These are phyloP conservation scores for Thinopyrum elongatum DNA, from an alignment of 176 grass and related monocot genomes.

Conservation along the genomic window DNA sequence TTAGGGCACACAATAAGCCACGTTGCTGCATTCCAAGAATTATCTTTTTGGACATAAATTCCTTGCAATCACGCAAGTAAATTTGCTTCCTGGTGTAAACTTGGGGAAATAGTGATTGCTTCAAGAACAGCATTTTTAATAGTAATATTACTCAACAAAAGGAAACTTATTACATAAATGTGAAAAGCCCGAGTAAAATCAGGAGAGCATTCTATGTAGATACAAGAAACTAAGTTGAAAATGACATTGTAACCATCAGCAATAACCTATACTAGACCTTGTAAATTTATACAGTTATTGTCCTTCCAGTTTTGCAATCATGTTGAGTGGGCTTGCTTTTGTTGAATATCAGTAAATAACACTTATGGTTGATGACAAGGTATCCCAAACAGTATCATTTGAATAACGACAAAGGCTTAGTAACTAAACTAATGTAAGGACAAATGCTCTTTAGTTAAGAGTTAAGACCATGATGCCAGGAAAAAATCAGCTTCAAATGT, in stretches of 20 bases:
- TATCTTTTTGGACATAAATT: neutral
- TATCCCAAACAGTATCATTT: neutral
- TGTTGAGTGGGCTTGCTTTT: neutral
- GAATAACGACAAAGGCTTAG: neutral
- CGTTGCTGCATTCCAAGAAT: neutral
- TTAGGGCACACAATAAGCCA: slow-evolving; percentile 1
- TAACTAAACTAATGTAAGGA: slow-evolving; percentile 6
- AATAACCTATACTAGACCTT: neutral
- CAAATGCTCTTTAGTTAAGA: neutral
- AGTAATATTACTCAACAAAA: neutral
- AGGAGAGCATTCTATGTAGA: neutral
- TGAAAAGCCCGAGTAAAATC: neutral
- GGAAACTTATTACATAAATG: neutral
- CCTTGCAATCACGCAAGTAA: neutral
- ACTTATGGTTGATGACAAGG: neutral
- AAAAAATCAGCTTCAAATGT: slow-evolving; percentile 22
- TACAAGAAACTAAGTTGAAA: slow-evolving; percentile 18
- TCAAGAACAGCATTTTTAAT: neutral
- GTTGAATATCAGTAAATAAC: neutral
- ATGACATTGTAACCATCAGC: slow-evolving; percentile 7
- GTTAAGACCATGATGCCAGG: slow-evolving; percentile 1
- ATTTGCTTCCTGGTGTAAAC: neutral
- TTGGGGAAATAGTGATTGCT: neutral
- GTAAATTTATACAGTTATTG: slow-evolving; percentile 1
- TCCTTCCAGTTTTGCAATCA: slow-evolving; percentile 1